Base-by-base conservation (phyloP, 345 rosid species). In the Erodium maritimum region DNA sequence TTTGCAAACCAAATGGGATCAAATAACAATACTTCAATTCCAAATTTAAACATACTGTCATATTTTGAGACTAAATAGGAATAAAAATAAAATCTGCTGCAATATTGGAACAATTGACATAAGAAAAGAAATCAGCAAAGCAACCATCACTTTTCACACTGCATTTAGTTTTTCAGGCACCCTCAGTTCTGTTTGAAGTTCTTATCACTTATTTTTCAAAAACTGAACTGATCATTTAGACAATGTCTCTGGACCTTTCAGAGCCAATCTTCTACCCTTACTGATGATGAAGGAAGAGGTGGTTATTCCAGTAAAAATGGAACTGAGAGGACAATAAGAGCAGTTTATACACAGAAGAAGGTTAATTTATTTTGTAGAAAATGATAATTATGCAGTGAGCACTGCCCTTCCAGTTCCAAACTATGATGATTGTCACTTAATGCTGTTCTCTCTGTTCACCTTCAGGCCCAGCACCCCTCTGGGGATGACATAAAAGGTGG, bases 251-350 rank as follows among this genome's bases (percentile, higher is more conserved):
- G 48, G 17, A 42, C 48, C 11, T 79, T 71, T 29, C 82, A 93
- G 96, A 89, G 95, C 64, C 91, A 83, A 17, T 93, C 95, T 21
- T 85, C 95, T 33, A 77, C 75, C 58, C 68, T 93, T 58, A 93
- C 99, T 61, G 97, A 87, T 68, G 99, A 89, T 58, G 99, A 93
- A 73, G 84, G 73, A 23, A 85, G 74, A 58, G 87, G 80, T 58
- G 67, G 69, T 55, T 52, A 66, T 60, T 63, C 72, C 37, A 64
- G 59, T 65, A 74, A 70, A 70, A 78, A 75, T 57, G 83, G 81
- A 64, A 62, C n/a, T 46, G 95, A 85, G 73, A 81, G 69, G 67
- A 85, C 86, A 52, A 80, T 89, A 65, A 75, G 72, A 57, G 79
- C 95, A 6, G 90, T 89, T 61, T 80, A 82, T 74, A 73, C 96